Conservation (phyloP, 2,329 filamentous ascomycete genomes). For the Lasiodiplodia sp. region DNA sequence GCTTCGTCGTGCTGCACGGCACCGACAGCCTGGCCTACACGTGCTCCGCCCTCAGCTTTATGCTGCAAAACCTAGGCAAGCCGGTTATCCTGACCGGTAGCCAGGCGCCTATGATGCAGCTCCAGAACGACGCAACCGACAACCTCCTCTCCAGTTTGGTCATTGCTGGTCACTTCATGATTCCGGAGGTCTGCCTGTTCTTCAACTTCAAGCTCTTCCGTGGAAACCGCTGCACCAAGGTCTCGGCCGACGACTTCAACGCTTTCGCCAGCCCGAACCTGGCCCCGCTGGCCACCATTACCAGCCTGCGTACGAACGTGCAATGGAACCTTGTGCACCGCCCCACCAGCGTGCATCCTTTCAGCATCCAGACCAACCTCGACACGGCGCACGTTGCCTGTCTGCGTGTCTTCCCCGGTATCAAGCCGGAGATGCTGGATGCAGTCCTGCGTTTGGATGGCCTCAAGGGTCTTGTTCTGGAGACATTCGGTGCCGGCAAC, state of each 20-base stretch:
- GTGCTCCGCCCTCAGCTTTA: slow-evolving; percentile 88
- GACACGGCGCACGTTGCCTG: slow-evolving; percentile 91
- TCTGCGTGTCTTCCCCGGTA: slow-evolving; percentile 88
- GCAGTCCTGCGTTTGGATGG: slow-evolving; percentile 79
- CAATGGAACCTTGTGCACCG: slow-evolving; percentile 80
- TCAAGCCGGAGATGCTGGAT: slow-evolving; percentile 92
- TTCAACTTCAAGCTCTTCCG: slow-evolving; percentile 92
- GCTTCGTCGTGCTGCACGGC: slow-evolving; percentile 89
- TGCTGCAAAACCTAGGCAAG: slow-evolving; percentile 90
- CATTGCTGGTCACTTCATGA: slow-evolving; percentile 89
- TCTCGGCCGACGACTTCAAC: slow-evolving; percentile 84
- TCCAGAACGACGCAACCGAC: slow-evolving; percentile 90
- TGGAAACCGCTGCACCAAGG: slow-evolving; percentile 87
- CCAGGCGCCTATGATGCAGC: slow-evolving; percentile 81
- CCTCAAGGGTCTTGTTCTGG: slow-evolving; percentile 81
- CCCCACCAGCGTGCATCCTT: slow-evolving; percentile 75
- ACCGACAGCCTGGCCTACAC: slow-evolving; percentile 90
- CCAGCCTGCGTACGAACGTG: slow-evolving; percentile 80
- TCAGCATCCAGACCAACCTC: slow-evolving; percentile 75
- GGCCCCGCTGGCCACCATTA: slow-evolving; percentile 80
- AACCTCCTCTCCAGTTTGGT: slow-evolving; percentile 89
- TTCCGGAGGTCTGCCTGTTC: slow-evolving; percentile 91
- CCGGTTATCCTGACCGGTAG: slow-evolving; percentile 81
- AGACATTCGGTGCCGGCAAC: slow-evolving; percentile 94
- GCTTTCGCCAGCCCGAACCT: slow-evolving; percentile 91